Evolutionary conservation across 2,329 filamentous ascomycete genomes (phyloP).

Genomic region (Shiraia bambusicola): DNA sequence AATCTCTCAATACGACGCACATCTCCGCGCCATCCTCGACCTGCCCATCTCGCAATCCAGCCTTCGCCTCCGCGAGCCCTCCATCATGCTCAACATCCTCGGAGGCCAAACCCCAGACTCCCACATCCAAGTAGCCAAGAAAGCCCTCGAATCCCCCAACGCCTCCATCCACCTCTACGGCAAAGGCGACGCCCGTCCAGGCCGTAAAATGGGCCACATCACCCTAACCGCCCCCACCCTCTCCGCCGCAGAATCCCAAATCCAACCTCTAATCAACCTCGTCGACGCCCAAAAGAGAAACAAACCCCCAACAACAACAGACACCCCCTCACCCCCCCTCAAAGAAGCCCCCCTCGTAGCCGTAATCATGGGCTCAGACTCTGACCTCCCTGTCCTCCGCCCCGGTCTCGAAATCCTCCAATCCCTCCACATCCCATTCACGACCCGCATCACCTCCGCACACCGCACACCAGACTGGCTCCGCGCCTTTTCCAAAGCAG

Average conservation of each 20-base stretch:
- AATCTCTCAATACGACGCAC: constrained; percentile 88
- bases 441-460: constrained; percentile 75
- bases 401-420: constrained; percentile 67
- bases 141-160: constrained; percentile 59
- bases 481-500: constrained; percentile 47
- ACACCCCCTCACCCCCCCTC: constrained; percentile 13
- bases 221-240: constrained; percentile 74
- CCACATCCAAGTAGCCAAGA: constrained; percentile 60
- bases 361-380: constrained; percentile 83
- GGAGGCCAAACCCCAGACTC: constrained; percentile 67
- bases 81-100: constrained; percentile 81
- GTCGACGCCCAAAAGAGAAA: constrained; percentile 60
- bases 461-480: constrained; percentile 55
- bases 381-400: constrained; percentile 68
- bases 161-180: constrained; percentile 84
- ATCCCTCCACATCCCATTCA: constrained; percentile 71
- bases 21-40: constrained; percentile 80
- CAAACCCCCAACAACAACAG: no score
- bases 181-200: constrained; percentile 78
- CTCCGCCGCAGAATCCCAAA: constrained; percentile 65
- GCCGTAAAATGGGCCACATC: constrained; percentile 93
- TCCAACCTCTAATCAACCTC: constrained; percentile 68
- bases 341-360: constrained; percentile 59
- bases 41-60: constrained; percentile 56
- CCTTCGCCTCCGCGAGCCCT: constrained; percentile 59